phyloP scores from a whole-genome alignment of 2,329 filamentous ascomycete species.

The Dothistroma septosporum region DNA sequence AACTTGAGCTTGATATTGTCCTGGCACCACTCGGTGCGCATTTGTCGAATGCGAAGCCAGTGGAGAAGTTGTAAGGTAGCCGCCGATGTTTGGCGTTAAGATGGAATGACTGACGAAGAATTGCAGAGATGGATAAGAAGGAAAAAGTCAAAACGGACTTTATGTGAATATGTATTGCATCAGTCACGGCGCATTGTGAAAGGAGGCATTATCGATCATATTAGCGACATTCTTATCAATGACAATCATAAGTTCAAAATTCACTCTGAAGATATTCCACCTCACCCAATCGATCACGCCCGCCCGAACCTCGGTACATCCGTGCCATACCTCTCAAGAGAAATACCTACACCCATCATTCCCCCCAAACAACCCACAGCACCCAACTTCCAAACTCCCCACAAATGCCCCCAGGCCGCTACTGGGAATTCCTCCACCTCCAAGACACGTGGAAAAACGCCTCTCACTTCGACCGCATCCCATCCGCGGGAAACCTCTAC shows the following conservation, averaged over 20 bases:
- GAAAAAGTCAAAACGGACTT: neutral
- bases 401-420: no score
- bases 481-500: slow-evolving; percentile 36
- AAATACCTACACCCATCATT: neutral
- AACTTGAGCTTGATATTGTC: slow-evolving; percentile 60
- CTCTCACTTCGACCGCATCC: slow-evolving; percentile 40
- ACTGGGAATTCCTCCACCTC: slow-evolving; percentile 30
- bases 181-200: neutral
- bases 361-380: neutral
- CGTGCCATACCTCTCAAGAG: neutral
- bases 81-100: neutral
- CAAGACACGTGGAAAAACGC: slow-evolving; percentile 25
- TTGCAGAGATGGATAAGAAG: neutral
- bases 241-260: neutral
- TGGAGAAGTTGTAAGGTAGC: slow-evolving; percentile 9
- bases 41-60: slow-evolving; percentile 18
- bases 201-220: neutral
- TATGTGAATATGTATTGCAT: neutral
- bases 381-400: no score
- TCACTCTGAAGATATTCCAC: neutral
- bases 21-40: slow-evolving; percentile 42
- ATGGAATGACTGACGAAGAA: neutral
- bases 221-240: neutral
- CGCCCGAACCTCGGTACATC: neutral
- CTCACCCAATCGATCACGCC: neutral